These are phyloP conservation scores for Sordaria brevicollis DNA, from an alignment of 495 filamentous ascomycete genomes.

Conservation along the genomic window DNA sequence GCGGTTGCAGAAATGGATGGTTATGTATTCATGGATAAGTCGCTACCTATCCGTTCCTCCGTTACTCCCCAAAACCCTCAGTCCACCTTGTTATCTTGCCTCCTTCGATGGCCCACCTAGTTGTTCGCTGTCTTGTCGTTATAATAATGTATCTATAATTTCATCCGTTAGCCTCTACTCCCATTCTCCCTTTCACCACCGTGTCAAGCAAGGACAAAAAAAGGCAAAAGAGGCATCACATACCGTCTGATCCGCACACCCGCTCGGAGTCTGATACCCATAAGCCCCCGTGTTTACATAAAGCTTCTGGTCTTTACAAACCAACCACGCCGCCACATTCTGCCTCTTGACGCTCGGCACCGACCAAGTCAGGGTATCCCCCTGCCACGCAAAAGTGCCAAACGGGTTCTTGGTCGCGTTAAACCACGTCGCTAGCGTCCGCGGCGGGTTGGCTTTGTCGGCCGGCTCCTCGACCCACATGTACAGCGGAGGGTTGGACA, in stretches of 20 bases:
- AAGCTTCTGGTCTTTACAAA: conserved; percentile 41
- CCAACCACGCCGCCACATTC: conserved; percentile 48
- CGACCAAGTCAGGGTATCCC: conserved; percentile 47
- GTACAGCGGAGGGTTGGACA: conserved; percentile 30
- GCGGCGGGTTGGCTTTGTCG: conserved; percentile 32
- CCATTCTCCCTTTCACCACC: background rate
- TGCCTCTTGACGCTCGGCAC: conserved; percentile 36
- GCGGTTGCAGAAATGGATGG: no score
- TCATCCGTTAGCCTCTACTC: background rate
- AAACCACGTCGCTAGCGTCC: conserved; percentile 41
- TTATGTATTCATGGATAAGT: no score
- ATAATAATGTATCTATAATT: conserved; percentile 24
- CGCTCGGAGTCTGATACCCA: conserved; percentile 43
- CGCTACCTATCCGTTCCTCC: rapidly evolving
- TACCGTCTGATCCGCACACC: conserved; percentile 51
- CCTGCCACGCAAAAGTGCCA: conserved; percentile 46
- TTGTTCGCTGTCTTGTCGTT: conserved; percentile 26
- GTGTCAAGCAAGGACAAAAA: background rate
- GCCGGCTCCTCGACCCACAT: conserved; percentile 39
- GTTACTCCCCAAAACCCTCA: no score
- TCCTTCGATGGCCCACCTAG: no score
- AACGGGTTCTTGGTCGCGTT: conserved; percentile 42
- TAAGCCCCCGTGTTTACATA: conserved; percentile 54
- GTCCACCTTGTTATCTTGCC: no score
- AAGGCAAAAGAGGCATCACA: conserved; percentile 12